A percentile compares a stretch with the other conserved stretches of the same genome.
Evolutionary conservation across 768 basidiomycete genomes (phyloP).

Genomic region (Collybia nuda): DNA sequence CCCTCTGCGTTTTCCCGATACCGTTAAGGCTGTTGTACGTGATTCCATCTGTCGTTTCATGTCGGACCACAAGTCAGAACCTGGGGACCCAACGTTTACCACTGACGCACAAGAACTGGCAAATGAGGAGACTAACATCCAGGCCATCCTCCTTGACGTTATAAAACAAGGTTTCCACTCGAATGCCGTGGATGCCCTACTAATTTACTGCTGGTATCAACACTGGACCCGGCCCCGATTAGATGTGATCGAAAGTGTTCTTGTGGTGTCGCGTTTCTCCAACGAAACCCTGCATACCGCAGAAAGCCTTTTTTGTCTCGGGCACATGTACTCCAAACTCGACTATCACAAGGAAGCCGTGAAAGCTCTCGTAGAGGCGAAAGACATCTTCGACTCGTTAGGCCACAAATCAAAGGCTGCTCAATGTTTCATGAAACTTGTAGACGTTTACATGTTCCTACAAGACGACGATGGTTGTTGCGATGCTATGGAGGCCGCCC

Average conservation of each 20-base stretch:
- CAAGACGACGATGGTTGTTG: too few relatives aligned
- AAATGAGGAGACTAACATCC: constrained; percentile 12
- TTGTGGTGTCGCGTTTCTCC: background rate
- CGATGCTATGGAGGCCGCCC: too few relatives aligned
- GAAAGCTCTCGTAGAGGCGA: background rate
- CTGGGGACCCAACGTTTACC: constrained; percentile 9
- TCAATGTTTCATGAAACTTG: too few relatives aligned
- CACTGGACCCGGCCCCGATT: constrained; percentile 10
- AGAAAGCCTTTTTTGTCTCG: background rate
- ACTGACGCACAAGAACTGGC: background rate
- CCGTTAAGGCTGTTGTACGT: constrained; percentile 6
- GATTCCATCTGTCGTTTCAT: constrained; percentile 13
- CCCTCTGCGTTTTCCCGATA: constrained; percentile 4
- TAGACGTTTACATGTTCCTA: too few relatives aligned
- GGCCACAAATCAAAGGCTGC: too few relatives aligned
- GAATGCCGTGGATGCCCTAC: constrained; percentile 11
- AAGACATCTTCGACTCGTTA: background rate
- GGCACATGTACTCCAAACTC: background rate
- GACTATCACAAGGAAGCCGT: background rate
- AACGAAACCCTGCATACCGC: background rate
- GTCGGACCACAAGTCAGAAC: constrained; percentile 6
- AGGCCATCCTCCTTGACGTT: constrained; percentile 13
- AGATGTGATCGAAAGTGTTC: constrained; percentile 6
- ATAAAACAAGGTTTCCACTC: background rate
- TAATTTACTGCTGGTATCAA: constrained; percentile 17